Conservation (phyloP, 2,329 filamentous ascomycete genomes). For the Fonsecaea nubica region DNA sequence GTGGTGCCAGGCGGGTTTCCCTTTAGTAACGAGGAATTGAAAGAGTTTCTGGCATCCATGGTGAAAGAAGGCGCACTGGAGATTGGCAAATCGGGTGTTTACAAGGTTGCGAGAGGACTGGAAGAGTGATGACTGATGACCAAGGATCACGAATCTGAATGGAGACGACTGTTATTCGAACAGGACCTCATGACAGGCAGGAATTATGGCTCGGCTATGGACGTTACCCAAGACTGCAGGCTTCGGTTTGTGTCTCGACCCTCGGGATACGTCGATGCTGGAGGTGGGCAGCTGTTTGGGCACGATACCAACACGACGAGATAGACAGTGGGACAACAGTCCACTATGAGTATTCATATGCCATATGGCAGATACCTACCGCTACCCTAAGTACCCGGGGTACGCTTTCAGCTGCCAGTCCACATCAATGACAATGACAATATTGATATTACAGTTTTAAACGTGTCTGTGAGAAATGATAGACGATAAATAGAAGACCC, state of each 20-base stretch:
- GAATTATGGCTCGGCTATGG: background rate
- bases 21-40: constrained; percentile 86
- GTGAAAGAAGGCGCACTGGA: constrained; percentile 74
- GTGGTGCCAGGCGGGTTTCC: constrained; percentile 85
- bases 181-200: constrained; percentile 27
- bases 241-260: too few species aligned
- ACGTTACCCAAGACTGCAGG: constrained; percentile 1
- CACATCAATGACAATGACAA: too few species aligned
- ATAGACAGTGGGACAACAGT: too few species aligned
- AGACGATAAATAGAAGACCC: background rate
- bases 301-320: too few species aligned
- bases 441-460: too few species aligned
- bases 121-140: background rate
- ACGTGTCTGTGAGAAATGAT: too few species aligned
- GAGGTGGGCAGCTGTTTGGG: too few species aligned
- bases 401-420: too few species aligned
- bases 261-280: too few species aligned
- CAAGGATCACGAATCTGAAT: background rate
- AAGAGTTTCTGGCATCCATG: constrained; percentile 79
- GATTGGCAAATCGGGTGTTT: constrained; percentile 69
- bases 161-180: background rate
- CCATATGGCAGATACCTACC: too few species aligned
- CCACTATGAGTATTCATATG: too few species aligned
- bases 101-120: constrained; percentile 54
- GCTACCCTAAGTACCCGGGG: too few species aligned